Evolutionary conservation across 208 protist species (phyloP), one percentile per base, ranked within the genome.

Genomic region (Leptomonas pyrrhocoris): DNA sequence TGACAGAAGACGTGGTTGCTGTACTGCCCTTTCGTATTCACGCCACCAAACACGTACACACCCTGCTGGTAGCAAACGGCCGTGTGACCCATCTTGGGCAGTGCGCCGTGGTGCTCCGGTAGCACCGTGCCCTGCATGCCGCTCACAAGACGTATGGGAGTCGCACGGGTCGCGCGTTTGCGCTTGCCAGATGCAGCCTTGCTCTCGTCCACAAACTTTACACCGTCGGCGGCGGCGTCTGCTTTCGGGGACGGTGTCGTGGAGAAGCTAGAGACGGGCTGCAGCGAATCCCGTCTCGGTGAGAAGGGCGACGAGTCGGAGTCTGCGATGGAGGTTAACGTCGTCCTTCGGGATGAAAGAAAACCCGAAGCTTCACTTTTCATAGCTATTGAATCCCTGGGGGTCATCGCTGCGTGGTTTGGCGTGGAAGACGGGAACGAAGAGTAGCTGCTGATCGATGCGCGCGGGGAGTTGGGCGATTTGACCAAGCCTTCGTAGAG

Each of bases 41-140:
- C 75, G 0, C 92, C 92, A 25, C 92, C 92, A 69, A 90, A 96
- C 53, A 96, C 72, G 63, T 92, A 94, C 18, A 94, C 60, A 63
- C 88, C 73, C 27, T 83, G 64, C 36, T 88, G 71, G 62, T 94
- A 94, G 46, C 86, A 79, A 25, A 96, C 68, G n/a, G 80, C 84
- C 2, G 79, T 86, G 79, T 96, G 92, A 23, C 89, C 92, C 16
- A 86, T 78, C 23, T 89, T 88, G 30, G 90, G 92, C 69, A 94
- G 67, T 13, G 74, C 75, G 6, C 84, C 82, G 36, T 85, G 86
- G 68, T 88, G 74, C 67, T 96, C 88, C 0, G 86, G 89, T 16
- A 94, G 46, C 36, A 85, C 70, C 27, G 53, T 84, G n/a, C 81
- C 88, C 43, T 84, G 77, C 68, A 93, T 86, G 13, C 62, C 68